A percentile compares a stretch with the other conserved stretches of the same genome.
These are phyloP conservation scores for Kalanchoe fedtschenkoi DNA, from an alignment of 164 flowering plant genomes.

Conservation along the genomic window DNA sequence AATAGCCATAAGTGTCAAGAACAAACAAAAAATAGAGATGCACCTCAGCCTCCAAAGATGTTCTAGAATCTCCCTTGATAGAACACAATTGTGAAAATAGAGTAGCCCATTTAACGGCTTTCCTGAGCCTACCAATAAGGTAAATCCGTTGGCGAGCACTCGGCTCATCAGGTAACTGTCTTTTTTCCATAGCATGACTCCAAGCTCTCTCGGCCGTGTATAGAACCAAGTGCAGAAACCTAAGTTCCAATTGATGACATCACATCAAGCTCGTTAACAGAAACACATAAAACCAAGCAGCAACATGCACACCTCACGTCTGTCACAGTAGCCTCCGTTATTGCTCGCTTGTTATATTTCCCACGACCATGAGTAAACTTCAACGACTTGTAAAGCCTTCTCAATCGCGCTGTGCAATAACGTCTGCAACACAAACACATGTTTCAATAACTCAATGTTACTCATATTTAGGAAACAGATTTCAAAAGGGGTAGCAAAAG, in stretches of 20 bases:
- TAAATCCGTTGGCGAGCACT: slow-evolving; percentile 78
- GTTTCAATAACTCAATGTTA: not conserved
- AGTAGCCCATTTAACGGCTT: slow-evolving; percentile 91
- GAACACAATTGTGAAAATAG: slow-evolving; percentile 76
- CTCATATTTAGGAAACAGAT: too few species aligned
- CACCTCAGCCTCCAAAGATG: slow-evolving; percentile 97
- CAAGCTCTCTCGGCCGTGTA: slow-evolving; percentile 95
- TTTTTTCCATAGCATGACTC: slow-evolving; percentile 99
- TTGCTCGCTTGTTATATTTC: slow-evolving; percentile 45
- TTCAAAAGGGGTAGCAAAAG: too few species aligned
- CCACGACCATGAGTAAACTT: slow-evolving; percentile 97
- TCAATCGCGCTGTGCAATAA: slow-evolving; percentile 84
- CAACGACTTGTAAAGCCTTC: slow-evolving; percentile 83
- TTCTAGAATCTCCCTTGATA: slow-evolving; percentile 85
- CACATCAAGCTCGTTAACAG: too few species aligned
- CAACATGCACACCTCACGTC: slow-evolving; percentile 99
- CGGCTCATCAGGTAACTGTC: slow-evolving; percentile 86
- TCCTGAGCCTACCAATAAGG: slow-evolving; percentile 78
- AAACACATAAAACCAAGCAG: not conserved
- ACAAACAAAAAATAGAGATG: too few species aligned
- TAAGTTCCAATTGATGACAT: slow-evolving; percentile 20
- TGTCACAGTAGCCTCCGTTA: slow-evolving; percentile 60
- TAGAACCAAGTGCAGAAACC: slow-evolving; percentile 85
- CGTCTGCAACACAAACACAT: slow-evolving; percentile 35
- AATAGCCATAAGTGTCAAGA: too few species aligned